Evolutionary conservation across 1,284 basidiomycete genomes (phyloP).

Genomic region (Leccinum insolens): DNA sequence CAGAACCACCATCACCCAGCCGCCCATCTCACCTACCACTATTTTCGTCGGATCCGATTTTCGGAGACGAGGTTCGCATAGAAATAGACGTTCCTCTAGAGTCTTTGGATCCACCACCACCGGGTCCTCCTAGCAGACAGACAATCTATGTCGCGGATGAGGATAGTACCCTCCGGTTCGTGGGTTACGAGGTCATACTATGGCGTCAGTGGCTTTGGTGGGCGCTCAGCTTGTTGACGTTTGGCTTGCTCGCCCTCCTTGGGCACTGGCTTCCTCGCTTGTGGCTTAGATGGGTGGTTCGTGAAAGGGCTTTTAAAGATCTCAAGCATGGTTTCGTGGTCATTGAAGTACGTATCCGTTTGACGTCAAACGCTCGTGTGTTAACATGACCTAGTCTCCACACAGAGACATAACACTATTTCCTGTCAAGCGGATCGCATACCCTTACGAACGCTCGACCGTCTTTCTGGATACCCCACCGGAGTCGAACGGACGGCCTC

Average conservation of each 20-base stretch:
- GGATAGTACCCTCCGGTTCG: constrained; percentile 86
- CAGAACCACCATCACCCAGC: constrained; percentile 61
- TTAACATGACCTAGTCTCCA: constrained; percentile 58
- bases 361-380: background rate
- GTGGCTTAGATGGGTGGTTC: constrained; percentile 89
- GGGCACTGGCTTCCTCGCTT: constrained; percentile 93
- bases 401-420: constrained; percentile 83
- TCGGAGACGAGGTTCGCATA: constrained; percentile 78
- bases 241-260: constrained; percentile 81
- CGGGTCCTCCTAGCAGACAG: constrained; percentile 82
- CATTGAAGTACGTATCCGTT: constrained; percentile 73
- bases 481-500: constrained; percentile 23
- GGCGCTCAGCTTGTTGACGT: constrained; percentile 66
- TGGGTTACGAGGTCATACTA: constrained; percentile 80
- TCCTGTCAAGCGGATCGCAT: constrained; percentile 66
- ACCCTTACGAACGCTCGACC: constrained; percentile 78
- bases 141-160: constrained; percentile 90
- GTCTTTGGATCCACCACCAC: constrained; percentile 63
- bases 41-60: constrained; percentile 73
- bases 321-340: constrained; percentile 77
- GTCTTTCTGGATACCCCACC: constrained; percentile 59
- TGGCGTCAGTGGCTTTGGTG: constrained; percentile 78
- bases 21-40: constrained; percentile 61
- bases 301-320: constrained; percentile 82
- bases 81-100: constrained; percentile 72